These are phyloP conservation scores for Mucor irregularis DNA, from an alignment of 371 early-diverging fungal species.

Conservation along the genomic window DNA sequence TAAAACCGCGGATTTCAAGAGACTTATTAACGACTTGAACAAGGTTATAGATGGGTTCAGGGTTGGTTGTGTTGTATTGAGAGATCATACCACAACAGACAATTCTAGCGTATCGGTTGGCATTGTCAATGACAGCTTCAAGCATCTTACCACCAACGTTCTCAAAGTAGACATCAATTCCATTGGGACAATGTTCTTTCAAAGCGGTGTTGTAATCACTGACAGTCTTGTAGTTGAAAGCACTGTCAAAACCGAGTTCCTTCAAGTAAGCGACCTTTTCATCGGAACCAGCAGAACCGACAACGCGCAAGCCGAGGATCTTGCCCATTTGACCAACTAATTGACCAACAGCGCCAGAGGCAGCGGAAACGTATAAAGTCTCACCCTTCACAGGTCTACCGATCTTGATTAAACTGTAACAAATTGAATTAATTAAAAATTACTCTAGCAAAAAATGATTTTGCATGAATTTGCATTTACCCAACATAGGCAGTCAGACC, in stretches of 20 bases:
- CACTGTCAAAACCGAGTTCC: slow-evolving; percentile 68
- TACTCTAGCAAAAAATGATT: neutral
- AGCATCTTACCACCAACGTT: slow-evolving; percentile 74
- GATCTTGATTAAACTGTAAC: slow-evolving; percentile 26
- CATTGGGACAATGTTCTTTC: slow-evolving; percentile 58
- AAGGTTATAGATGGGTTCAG: slow-evolving; percentile 36
- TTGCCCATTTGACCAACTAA: slow-evolving; percentile 72
- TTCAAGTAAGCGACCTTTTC: slow-evolving; percentile 76
- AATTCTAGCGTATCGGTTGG: slow-evolving; percentile 61
- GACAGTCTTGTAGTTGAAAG: slow-evolving; percentile 84
- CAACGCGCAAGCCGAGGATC: slow-evolving; percentile 65
- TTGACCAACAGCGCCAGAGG: slow-evolving; percentile 63
- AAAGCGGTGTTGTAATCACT: slow-evolving; percentile 44
- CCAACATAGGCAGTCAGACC: slow-evolving; percentile 49
- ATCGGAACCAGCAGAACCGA: slow-evolving; percentile 78
- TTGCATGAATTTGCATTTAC: slow-evolving; percentile 22
- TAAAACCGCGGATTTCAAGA: slow-evolving; percentile 68
- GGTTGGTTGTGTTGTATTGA: slow-evolving; percentile 60
- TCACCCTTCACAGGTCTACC: slow-evolving; percentile 50
- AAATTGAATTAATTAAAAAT: neutral
- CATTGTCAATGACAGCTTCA: slow-evolving; percentile 56
- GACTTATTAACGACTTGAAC: slow-evolving; percentile 43
- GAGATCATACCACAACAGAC: slow-evolving; percentile 70
- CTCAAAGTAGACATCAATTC: slow-evolving; percentile 78
- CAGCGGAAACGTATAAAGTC: slow-evolving; percentile 56